Percentiles rank a stretch among this genome's conserved stretches.
Evolutionary conservation across 805 yeast genomes (phyloP).

Genomic region (Lachancea kluyveri): DNA sequence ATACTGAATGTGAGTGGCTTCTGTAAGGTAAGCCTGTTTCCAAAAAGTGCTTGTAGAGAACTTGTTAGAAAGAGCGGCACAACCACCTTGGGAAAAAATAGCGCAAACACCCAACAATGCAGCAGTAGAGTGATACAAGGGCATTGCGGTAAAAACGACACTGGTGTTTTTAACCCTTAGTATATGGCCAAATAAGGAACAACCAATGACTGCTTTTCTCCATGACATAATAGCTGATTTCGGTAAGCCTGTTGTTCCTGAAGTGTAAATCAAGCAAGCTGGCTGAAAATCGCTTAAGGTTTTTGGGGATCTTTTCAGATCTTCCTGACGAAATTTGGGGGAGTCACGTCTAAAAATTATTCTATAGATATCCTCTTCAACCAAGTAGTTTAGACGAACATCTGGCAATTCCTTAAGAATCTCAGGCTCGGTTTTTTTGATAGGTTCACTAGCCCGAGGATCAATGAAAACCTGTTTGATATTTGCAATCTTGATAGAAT

Average conservation of each 20-base stretch:
- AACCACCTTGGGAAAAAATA: slow-evolving; percentile 57
- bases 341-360: slow-evolving; percentile 36
- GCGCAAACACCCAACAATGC: slow-evolving; percentile 81
- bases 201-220: slow-evolving; percentile 74
- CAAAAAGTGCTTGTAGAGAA: slow-evolving; percentile 83
- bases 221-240: slow-evolving; percentile 91
- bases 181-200: slow-evolving; percentile 62
- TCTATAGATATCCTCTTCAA: slow-evolving; percentile 42
- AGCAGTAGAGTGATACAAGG: slow-evolving; percentile 91
- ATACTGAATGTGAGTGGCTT: slow-evolving; percentile 81
- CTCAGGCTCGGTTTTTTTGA: slow-evolving; percentile 42
- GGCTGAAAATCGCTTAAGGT: slow-evolving; percentile 53
- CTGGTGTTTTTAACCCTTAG: slow-evolving; percentile 50
- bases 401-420: slow-evolving; percentile 34
- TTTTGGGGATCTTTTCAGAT: slow-evolving; percentile 48
- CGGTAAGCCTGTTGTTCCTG: slow-evolving; percentile 94
- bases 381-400: slow-evolving; percentile 42
- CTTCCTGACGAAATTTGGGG: slow-evolving; percentile 49
- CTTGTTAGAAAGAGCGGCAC: slow-evolving; percentile 71
- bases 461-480: slow-evolving; percentile 66
- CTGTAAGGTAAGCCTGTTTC: slow-evolving; percentile 71
- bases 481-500: slow-evolving; percentile 68
- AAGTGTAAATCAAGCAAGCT: slow-evolving; percentile 74
- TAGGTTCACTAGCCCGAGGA: slow-evolving; percentile 52
- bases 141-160: slow-evolving; percentile 85